Base-by-base conservation (phyloP, 768 basidiomycete genomes). In the Cantharellus anzutake region DNA sequence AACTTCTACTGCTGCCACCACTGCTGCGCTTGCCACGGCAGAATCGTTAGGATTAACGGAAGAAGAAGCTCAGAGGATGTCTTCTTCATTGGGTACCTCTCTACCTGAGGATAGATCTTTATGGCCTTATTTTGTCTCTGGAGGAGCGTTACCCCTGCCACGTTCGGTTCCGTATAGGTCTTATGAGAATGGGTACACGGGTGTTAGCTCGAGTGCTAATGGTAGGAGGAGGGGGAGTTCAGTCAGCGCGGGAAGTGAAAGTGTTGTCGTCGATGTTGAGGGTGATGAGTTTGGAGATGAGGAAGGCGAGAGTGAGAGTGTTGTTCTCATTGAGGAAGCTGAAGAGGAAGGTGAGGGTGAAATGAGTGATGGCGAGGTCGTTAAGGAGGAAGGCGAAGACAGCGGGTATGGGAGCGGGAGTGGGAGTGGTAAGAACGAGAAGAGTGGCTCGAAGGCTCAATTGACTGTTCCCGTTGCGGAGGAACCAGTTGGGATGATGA, bases 81-180 rank as follows among this genome's bases (percentile, higher is more conserved):
- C 11, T 37, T 11, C 11, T 37, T 55, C 11, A 37, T 11, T n/a
- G 72, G 73, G 82, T n/a, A 76, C 78, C 5, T 89, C 88, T 4
- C 75, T 99, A 2, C 96, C 94, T 0, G 90, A 92, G 60, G 94
- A 97, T 68, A 85, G 93, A 63, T 87, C 86, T 2, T 78, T 92
- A 52, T 97, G 94, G 88, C 89, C 90, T 0, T 81, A 80, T 41
- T 88, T 83, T 70, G 74, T 89, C 39, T 83, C 83, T 5, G 63
- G 60, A n/a, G 62, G 62, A 5, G 35, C 56, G 7, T 51, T 60
- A 7, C 58, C 60, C 11, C 35, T 60, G n/a, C 63, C 64, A 48
- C 60, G 35, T 58, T 42, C 7, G 57, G 51, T 37, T 34, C 55
- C 39, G 34, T 39, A 51, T 37, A 57, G 53, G 37, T 41, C 3